phyloP scores from a whole-genome alignment of 257 asterid genomes.

The Nicotiana knightiana region DNA sequence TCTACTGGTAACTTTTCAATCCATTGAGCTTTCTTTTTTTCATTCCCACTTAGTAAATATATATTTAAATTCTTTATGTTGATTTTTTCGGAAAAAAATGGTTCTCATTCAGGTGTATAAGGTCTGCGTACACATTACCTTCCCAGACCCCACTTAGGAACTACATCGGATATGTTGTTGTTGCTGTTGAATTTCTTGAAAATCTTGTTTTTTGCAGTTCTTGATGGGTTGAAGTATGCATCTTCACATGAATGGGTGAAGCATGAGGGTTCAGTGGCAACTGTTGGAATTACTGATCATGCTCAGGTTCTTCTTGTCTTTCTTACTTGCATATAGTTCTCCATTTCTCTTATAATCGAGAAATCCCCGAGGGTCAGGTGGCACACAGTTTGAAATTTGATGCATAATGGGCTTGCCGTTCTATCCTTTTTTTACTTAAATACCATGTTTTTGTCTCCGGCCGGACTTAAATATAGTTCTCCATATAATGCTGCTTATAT shows the following conservation, averaged over 20 bases:
- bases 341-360: too few species aligned
- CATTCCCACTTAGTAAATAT: too few species aligned
- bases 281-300: constrained; percentile 83
- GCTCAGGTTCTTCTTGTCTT: constrained; percentile 55
- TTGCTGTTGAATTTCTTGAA: neutral
- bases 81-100: too few species aligned
- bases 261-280: constrained; percentile 74
- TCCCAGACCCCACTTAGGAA: too few species aligned
- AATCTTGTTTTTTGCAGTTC: constrained; percentile 33
- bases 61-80: too few species aligned
- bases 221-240: constrained; percentile 75
- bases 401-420: neutral
- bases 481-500: too few species aligned
- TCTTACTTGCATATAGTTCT: too few species aligned
- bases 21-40: too few species aligned
- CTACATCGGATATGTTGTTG: too few species aligned
- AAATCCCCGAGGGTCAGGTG: neutral
- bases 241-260: constrained; percentile 93
- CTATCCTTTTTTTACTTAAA: neutral
- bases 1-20: constrained; percentile 44
- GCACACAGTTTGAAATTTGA: neutral
- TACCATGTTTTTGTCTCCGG: neutral
- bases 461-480: neutral
- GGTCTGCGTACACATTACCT: too few species aligned
- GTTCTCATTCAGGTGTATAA: too few species aligned